Evolutionary conservation across 768 basidiomycete species (phyloP).

Genomic region (Leccinum pellstonianum): DNA sequence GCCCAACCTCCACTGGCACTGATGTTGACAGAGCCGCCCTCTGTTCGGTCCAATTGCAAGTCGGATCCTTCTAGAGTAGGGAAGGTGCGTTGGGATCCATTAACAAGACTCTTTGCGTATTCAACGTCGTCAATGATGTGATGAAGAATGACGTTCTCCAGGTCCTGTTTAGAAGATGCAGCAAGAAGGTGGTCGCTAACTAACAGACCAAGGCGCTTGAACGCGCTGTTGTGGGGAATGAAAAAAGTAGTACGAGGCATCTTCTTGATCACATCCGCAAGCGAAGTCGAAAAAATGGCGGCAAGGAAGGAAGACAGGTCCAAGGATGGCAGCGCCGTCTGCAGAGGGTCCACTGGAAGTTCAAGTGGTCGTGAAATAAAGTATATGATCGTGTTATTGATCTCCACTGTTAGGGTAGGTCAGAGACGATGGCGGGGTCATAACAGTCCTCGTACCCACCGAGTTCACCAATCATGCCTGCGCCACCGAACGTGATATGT

Average conservation of each 20-base stretch:
- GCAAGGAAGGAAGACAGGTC: constrained; percentile 90
- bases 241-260: constrained; percentile 77
- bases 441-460: constrained; percentile 45
- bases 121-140: constrained; percentile 77
- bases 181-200: constrained; percentile 85
- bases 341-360: constrained; percentile 79
- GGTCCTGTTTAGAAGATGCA: constrained; percentile 71
- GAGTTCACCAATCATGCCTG: constrained; percentile 71
- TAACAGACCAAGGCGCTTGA: constrained; percentile 78
- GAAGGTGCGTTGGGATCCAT: constrained; percentile 70
- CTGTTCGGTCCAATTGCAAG: constrained; percentile 64
- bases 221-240: constrained; percentile 88
- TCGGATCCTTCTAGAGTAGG: constrained; percentile 85
- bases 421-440: neutral
- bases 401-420: constrained; percentile 49
- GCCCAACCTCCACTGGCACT: constrained; percentile 78
- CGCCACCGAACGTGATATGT: constrained; percentile 80
- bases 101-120: constrained; percentile 61
- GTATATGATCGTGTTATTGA: constrained; percentile 83
- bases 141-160: constrained; percentile 84
- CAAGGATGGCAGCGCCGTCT: constrained; percentile 78
- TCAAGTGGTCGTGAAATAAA: constrained; percentile 80
- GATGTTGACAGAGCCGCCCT: constrained; percentile 46
- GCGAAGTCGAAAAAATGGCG: constrained; percentile 79
- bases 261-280: constrained; percentile 66